Evolutionary conservation across 768 basidiomycete genomes (phyloP).

Genomic region (Amanita rimosa): DNA sequence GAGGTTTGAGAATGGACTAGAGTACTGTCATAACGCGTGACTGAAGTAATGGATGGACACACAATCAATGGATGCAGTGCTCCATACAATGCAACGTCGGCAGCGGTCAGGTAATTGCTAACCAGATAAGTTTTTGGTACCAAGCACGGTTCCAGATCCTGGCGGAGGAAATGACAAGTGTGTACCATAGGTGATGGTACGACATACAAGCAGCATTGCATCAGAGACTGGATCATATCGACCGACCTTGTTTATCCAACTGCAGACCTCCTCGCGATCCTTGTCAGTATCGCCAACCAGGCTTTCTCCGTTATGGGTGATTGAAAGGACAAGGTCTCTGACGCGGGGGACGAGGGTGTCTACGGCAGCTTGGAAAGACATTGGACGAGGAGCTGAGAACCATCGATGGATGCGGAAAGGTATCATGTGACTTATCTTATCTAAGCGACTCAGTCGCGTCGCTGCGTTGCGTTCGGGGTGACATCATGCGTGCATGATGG

Average conservation of each 20-base stretch:
- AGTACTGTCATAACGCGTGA: not conserved
- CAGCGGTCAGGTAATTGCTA: constrained; percentile 74
- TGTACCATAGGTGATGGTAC: not conserved
- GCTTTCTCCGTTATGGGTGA: constrained; percentile 30
- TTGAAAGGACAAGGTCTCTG: constrained; percentile 45
- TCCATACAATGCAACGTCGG: constrained; percentile 86
- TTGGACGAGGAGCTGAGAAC: constrained; percentile 21
- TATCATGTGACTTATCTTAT: constrained; percentile 9
- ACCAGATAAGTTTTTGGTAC: constrained; percentile 78
- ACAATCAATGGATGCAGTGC: constrained; percentile 80
- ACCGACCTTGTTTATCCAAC: constrained; percentile 61
- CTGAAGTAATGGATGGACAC: constrained; percentile 18
- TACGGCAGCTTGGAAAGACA: constrained; percentile 44
- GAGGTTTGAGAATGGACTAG: constrained; percentile 58
- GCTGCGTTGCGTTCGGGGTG: not conserved
- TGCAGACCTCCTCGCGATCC: constrained; percentile 51
- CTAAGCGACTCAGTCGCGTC: too few relatives aligned
- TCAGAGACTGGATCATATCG: constrained; percentile 35
- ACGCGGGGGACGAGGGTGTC: constrained; percentile 34
- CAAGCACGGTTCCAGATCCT: constrained; percentile 69
- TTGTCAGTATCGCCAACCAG: constrained; percentile 43
- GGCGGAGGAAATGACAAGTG: not conserved
- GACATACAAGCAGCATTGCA: constrained; percentile 37
- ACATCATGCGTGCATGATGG: not conserved
- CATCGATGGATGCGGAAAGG: constrained; percentile 27